Conservation (phyloP, 139 green algal genomes). For the Microglena sp. region DNA sequence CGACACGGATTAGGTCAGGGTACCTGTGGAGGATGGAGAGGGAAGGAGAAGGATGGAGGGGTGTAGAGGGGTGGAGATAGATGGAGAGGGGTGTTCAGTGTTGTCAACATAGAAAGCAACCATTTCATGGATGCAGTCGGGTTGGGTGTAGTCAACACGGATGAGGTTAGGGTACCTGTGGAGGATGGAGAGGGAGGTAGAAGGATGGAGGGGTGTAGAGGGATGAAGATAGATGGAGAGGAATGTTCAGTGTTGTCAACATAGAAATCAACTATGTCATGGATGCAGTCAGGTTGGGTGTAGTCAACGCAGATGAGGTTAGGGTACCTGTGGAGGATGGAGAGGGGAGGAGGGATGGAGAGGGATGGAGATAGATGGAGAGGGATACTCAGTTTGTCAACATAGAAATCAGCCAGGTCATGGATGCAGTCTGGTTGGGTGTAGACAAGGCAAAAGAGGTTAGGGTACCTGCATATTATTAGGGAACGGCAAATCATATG, state of each 20-base stretch:
- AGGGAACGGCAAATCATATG: no score
- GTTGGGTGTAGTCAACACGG: slow-evolving; percentile 95
- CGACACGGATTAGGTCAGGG: no score
- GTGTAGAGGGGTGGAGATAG: no score
- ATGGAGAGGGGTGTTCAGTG: no score
- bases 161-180: slow-evolving; percentile 71
- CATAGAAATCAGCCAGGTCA: slow-evolving; percentile 84
- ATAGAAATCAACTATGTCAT: slow-evolving; percentile 89
- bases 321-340: slow-evolving; percentile 47
- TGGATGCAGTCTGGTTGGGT: slow-evolving; percentile 80
- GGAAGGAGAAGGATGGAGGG: no score
- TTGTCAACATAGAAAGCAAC: slow-evolving; percentile 72
- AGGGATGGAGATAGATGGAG: no score
- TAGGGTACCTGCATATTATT: slow-evolving; percentile 68
- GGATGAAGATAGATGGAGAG: no score
- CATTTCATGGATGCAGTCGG: slow-evolving; percentile 75
- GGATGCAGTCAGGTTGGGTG: slow-evolving; percentile 75
- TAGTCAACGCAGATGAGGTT: slow-evolving; percentile 91
- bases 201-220: no score
- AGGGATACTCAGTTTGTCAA: no score
- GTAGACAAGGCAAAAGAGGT: slow-evolving; percentile 91
- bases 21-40: no score
- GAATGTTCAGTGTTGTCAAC: no score
- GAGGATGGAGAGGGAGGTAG: slow-evolving; percentile 6
- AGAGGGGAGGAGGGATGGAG: no score